A percentile compares a stretch with the other conserved stretches of the same genome.
phyloP scores from a whole-genome alignment of 2,329 filamentous ascomycete genomes.

The Nannizzia gypsea region DNA sequence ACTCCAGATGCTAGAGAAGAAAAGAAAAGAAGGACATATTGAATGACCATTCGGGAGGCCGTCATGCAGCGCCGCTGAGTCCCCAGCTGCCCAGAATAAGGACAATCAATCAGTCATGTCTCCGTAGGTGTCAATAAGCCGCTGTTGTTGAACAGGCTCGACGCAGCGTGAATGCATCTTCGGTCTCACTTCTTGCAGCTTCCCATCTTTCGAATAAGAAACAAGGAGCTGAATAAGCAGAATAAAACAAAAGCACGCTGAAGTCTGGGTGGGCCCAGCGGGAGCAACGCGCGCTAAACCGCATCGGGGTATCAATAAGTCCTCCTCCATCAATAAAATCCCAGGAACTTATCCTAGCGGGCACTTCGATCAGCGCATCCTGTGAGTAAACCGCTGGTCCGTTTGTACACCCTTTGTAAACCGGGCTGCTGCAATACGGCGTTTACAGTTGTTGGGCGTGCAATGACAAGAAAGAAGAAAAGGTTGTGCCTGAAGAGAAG shows the following conservation, averaged over 20 bases:
- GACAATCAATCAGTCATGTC: neutral
- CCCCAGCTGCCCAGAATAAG: neutral
- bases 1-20: neutral
- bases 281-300: slow-evolving; percentile 8
- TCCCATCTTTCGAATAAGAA: slow-evolving; percentile 8
- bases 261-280: neutral
- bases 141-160: neutral
- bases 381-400: neutral
- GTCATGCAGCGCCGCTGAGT: neutral
- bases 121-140: neutral
- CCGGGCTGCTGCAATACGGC: slow-evolving; percentile 1
- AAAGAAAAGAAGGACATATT: neutral
- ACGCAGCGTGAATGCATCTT: slow-evolving; percentile 10
- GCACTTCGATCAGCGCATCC: neutral
- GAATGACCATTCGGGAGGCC: neutral
- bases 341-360: neutral
- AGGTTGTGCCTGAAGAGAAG: neutral
- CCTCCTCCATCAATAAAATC: slow-evolving; percentile 2
- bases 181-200: slow-evolving; percentile 4
- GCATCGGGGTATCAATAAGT: slow-evolving; percentile 14
- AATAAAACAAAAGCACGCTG: neutral
- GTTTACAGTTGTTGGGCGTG: neutral
- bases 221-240: slow-evolving; percentile 3
- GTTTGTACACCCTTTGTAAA: slow-evolving; percentile 4
- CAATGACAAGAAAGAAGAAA: neutral